Conservation (phyloP, 306 rosid genomes). For the Inga oerstediana region DNA sequence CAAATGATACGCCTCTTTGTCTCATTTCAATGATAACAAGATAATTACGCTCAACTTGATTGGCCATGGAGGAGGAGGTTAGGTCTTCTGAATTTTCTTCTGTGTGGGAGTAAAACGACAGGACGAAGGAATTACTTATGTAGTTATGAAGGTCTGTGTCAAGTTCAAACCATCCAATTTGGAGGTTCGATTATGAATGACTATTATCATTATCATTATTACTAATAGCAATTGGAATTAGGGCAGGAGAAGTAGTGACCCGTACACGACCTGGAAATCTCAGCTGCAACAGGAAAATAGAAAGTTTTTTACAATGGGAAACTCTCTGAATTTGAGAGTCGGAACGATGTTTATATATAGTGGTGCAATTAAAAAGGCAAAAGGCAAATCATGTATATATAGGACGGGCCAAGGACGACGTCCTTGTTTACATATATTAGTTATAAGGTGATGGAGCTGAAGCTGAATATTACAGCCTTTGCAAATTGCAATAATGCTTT, state of each 20-base stretch:
- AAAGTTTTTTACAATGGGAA: slow-evolving; percentile 37
- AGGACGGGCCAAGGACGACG: neutral
- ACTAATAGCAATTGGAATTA: neutral
- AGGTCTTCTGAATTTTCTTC: neutral
- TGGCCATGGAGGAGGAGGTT: neutral
- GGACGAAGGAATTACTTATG: neutral
- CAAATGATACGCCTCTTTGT: slow-evolving; percentile 2
- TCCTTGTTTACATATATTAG: neutral
- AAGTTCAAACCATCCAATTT: neutral
- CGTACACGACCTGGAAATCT: slow-evolving; percentile 10
- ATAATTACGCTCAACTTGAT: neutral
- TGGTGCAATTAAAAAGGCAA: slow-evolving; percentile 14
- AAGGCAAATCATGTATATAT: slow-evolving; percentile 19
- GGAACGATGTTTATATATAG: too few relatives aligned
- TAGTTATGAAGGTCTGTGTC: neutral
- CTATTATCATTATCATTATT: neutral
- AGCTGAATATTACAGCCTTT: slow-evolving; percentile 1
- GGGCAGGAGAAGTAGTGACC: neutral
- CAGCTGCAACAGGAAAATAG: slow-evolving; percentile 30
- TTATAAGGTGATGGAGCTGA: slow-evolving; percentile 1
- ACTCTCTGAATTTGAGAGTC: neutral
- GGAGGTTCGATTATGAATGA: neutral
- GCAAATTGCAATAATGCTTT: neutral
- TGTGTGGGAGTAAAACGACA: neutral
- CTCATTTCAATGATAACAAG: slow-evolving; percentile 6